A percentile compares a stretch with the other conserved stretches of the same genome.
These are phyloP conservation scores for Penicillium occitanis DNA, from an alignment of 2,329 filamentous ascomycete genomes.

Conservation along the genomic window DNA sequence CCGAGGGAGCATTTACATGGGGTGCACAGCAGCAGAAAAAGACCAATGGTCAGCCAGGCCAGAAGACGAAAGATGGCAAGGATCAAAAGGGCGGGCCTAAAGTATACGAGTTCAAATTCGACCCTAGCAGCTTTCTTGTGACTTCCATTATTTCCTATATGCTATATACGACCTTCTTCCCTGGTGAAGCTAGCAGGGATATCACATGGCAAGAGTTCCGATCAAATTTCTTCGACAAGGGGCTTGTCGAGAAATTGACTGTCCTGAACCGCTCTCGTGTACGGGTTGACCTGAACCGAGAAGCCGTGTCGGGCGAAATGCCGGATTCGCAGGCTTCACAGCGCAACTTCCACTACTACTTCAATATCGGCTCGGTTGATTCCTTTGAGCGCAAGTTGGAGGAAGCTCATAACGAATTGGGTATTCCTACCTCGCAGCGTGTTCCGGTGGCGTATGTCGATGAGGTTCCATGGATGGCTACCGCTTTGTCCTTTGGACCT, in stretches of 20 bases:
- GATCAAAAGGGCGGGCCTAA: conserved; percentile 33
- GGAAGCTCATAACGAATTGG: conserved; percentile 80
- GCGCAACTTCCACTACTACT: conserved; percentile 79
- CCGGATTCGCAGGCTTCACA: conserved; percentile 71
- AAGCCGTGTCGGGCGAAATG: conserved; percentile 69
- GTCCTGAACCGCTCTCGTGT: conserved; percentile 77
- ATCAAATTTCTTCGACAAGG: conserved; percentile 91
- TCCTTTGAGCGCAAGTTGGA: conserved; percentile 88
- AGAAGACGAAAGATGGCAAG: conserved; percentile 34
- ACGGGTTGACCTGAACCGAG: conserved; percentile 74
- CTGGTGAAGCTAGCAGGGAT: conserved; percentile 67
- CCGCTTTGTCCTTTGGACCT: conserved; percentile 78
- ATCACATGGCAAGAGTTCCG: conserved; percentile 98
- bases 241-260: conserved; percentile 86
- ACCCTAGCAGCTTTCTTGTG: conserved; percentile 57
- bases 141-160: conserved; percentile 63
- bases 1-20: conserved; percentile 18
- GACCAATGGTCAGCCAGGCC: conserved; percentile 29
- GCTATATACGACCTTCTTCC: conserved; percentile 64
- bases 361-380: conserved; percentile 92
- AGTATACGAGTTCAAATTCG: conserved; percentile 51
- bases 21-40: conserved; percentile 32
- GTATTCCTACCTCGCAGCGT: conserved; percentile 80
- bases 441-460: conserved; percentile 88
- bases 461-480: conserved; percentile 71